Evolutionary conservation across 768 basidiomycete species (phyloP).

Genomic region (Myochromella boudieri): DNA sequence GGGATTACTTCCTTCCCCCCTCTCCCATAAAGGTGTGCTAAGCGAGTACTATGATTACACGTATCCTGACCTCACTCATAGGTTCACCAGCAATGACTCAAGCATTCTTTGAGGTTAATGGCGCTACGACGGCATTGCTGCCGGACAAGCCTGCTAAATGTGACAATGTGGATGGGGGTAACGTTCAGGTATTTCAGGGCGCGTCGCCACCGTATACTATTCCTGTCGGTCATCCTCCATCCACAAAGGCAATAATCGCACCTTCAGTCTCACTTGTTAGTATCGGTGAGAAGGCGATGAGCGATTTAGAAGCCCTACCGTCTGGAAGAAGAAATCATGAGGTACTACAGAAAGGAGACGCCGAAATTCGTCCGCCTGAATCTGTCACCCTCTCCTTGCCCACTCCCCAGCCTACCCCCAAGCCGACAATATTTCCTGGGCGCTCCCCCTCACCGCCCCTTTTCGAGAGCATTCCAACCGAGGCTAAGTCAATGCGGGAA

Average conservation of each 20-base stretch:
- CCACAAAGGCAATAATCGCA: no score
- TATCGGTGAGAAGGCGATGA: no score
- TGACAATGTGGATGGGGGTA: background rate
- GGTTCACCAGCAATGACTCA: background rate
- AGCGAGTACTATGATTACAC: background rate
- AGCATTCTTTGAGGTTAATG: background rate
- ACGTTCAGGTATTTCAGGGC: background rate
- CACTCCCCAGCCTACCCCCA: constrained; percentile 9
- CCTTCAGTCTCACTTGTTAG: no score
- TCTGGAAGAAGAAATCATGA: no score
- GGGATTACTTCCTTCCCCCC: constrained; percentile 12
- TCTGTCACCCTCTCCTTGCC: constrained; percentile 4
- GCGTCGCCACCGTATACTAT: no score
- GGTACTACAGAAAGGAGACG: background rate
- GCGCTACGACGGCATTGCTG: background rate
- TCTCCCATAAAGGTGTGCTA: constrained; percentile 6
- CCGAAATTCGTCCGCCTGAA: background rate
- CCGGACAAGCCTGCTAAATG: background rate
- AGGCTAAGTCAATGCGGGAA: constrained; percentile 51
- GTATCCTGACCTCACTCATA: background rate
- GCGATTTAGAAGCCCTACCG: no score
- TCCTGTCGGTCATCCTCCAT: no score
- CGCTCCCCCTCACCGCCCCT: constrained; percentile 8
- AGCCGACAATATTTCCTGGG: constrained; percentile 2
- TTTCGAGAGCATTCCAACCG: constrained; percentile 36